These are phyloP conservation scores for Cladosporium phlei DNA, from an alignment of 2,329 filamentous ascomycete species.

Conservation along the genomic window DNA sequence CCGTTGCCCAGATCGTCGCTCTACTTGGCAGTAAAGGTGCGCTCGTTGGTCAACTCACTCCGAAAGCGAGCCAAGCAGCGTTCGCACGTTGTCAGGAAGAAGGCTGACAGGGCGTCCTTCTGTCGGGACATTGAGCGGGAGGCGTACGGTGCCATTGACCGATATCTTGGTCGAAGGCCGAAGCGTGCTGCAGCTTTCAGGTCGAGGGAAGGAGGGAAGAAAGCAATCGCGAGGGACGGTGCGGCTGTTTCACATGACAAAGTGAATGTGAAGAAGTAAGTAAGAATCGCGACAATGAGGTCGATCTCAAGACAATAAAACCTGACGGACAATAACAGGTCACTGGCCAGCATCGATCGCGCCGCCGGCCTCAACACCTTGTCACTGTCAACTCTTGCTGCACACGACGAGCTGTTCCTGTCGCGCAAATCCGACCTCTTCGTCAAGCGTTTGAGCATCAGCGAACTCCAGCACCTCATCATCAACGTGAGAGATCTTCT, in stretches of 20 bases:
- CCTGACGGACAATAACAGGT: conserved; percentile 14
- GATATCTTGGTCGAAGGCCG: conserved; percentile 18
- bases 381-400: conserved; percentile 30
- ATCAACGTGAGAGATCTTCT: conserved; percentile 32
- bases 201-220: neutral
- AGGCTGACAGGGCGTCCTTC: conserved; percentile 20
- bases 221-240: neutral
- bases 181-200: neutral
- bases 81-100: conserved; percentile 15
- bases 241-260: neutral
- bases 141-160: conserved; percentile 20
- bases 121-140: conserved; percentile 30
- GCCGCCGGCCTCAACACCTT: conserved; percentile 16
- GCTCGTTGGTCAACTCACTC: conserved; percentile 37
- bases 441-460: conserved; percentile 29
- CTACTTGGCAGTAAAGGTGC: conserved; percentile 35
- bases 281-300: conserved; percentile 4
- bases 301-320: too few species aligned
- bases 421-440: conserved; percentile 29
- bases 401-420: conserved; percentile 33
- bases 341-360: conserved; percentile 12
- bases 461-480: conserved; percentile 28
- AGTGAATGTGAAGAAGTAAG: neutral
- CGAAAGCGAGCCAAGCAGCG: conserved; percentile 35
- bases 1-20: conserved; percentile 22